Base-by-base conservation (phyloP, 768 basidiomycete species). In the Chalciporus chontae region DNA sequence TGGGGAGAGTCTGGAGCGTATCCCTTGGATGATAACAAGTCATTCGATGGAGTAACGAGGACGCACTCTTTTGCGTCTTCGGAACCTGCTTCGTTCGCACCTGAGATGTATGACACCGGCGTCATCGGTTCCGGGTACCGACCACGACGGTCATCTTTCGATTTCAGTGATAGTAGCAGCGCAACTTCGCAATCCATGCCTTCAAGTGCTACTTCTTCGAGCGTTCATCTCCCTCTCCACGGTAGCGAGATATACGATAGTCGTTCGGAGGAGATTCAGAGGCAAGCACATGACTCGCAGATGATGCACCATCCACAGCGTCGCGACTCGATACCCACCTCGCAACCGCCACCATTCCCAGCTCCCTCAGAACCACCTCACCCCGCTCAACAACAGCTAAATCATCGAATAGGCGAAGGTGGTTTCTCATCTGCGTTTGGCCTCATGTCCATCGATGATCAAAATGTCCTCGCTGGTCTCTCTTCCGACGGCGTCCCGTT, bases 381-480 rank as follows among this genome's bases (percentile, higher is more conserved):
- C 9, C 27, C 9, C 31, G 14, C 47, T 11, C 29, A 48, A 23
- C 24, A 39, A 17, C 58, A 55, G 17, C 63, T 53, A 17, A 38
- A 55, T 14, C 63, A 50, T 0, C 53, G 50, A 5, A 42, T 21
- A 6, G 54, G 61, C 17, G 73, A 77, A 50, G 72, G 69, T 23
- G 73, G 69, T 1, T 78, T 85, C 59, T 79, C 77, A 4, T 77
- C 75, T 19, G 84, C 83, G 1, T 90, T 91, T 61, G 88, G 85
- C 8, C 73, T 85, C 45, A 79, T 91, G 82, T 81, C 80, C 17
- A 74, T 91, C 44, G 87, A 89, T 49, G 88, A 90, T 60, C 79
- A 82, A 1, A 77, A 77, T 47, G 81, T 84, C 8, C 72, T 89
- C 32, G 81, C 85, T 0, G 78, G 83, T 2, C 71, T 87, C 42